Evolutionary conservation across 371 early-diverging fungal species (phyloP), one percentile per base, ranked within the genome.

Genomic region (Rhizopus sp.): DNA sequence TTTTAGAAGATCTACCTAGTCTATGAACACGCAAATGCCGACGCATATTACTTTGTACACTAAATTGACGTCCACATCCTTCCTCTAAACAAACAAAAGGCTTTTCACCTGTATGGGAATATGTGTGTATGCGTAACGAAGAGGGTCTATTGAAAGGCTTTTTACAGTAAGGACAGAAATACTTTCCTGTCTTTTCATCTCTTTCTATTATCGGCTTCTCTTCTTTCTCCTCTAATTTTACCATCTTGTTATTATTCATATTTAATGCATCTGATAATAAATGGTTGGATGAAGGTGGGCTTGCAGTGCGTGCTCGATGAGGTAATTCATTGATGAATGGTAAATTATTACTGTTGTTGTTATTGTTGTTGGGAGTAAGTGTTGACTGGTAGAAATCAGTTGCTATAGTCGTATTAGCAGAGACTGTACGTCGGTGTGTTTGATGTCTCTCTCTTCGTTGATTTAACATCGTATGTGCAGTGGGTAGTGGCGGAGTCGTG

Each of bases 61-160:
- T 86, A 59, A 92, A 92, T 46, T 73, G 75, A 38, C 84, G 73
- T 9, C 81, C 80, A 68, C 92, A 92, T 0, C 84, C 87, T 16
- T 75, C 70, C 39, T 72, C 79, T 8, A 64, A 63, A 62, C 91
- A 91, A 37, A 75, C 74, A 70, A 83, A 85, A 1, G 91, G 91
- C 55, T 84, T 82, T 59, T 90, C 90, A 2, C 90, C 89, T 2
- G 91, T 90, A 57, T 91, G 91, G 2, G 88, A 83, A 54, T 83
- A 77, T 30, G 82, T 82, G 59, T 90, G 91, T 30, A 88, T 88
- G 3, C 76, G 68, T 2, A 88, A 69, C 0, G 87, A 82, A 8
- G 71, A 68, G 17, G 66, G 72, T 29, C 68, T 46, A 49, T 68
- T 68, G 15, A 72, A 72, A n/a, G 68, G 50, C 55, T 72, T 72